These are phyloP conservation scores for Teratosphaeria epicoccoides DNA, from an alignment of 2,329 filamentous ascomycete genomes.

Conservation along the genomic window DNA sequence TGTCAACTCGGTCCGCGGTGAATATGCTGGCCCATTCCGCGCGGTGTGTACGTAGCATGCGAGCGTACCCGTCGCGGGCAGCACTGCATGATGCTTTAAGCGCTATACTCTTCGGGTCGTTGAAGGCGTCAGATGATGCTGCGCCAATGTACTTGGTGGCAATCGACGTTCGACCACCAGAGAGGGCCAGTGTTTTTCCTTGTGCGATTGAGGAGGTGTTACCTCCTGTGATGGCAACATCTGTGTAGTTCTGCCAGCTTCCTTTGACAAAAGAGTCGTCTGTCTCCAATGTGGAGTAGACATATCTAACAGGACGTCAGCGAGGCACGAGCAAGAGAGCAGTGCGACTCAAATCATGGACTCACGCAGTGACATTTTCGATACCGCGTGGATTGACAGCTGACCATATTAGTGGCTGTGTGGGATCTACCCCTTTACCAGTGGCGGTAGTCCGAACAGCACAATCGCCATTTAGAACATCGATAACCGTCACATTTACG, in stretches of 20 bases:
- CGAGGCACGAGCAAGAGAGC: no score
- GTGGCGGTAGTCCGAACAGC: constrained; percentile 54
- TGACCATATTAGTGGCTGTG: constrained; percentile 48
- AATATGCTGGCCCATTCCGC: constrained; percentile 53
- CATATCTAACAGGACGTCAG: constrained; percentile 26
- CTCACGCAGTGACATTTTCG: constrained; percentile 47
- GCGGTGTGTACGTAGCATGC: constrained; percentile 45
- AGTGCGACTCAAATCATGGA: no score
- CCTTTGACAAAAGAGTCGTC: constrained; percentile 28
- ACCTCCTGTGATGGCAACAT: constrained; percentile 39
- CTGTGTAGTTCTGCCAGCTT: constrained; percentile 34
- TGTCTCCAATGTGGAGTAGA: constrained; percentile 42
- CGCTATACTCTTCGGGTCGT: constrained; percentile 45
- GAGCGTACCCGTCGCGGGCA: constrained; percentile 44
- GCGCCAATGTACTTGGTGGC: constrained; percentile 58
- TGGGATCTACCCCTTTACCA: constrained; percentile 44
- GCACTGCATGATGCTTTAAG: constrained; percentile 43
- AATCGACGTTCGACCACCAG: constrained; percentile 42
- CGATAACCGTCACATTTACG: constrained; percentile 49
- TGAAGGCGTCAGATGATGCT: constrained; percentile 59
- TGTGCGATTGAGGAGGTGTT: constrained; percentile 58
- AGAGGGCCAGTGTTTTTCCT: constrained; percentile 43
- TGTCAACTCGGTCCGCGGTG: constrained; percentile 51
- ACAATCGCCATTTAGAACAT: constrained; percentile 56
- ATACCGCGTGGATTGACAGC: constrained; percentile 55